Evolutionary conservation across 352 stramenopile genomes (phyloP).

Genomic region (Phytophthora megakarya): DNA sequence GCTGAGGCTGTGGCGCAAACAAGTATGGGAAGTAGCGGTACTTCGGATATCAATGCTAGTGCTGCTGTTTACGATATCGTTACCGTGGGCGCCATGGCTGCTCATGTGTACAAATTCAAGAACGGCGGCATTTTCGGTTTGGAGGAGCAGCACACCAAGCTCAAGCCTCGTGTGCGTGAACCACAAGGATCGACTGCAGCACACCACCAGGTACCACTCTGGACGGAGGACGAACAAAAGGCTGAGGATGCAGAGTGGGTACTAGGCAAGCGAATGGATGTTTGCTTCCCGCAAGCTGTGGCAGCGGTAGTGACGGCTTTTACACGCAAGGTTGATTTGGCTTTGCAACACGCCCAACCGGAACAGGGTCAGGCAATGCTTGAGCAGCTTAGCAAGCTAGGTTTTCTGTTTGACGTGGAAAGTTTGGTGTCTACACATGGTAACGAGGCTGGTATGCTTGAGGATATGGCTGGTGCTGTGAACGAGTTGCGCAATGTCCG

Average conservation of each 20-base stretch:
- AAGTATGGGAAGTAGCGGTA: conserved; percentile 36
- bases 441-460: conserved; percentile 89
- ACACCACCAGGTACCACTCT: conserved; percentile 71
- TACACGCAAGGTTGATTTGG: conserved; percentile 79
- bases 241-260: conserved; percentile 76
- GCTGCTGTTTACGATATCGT: conserved; percentile 82
- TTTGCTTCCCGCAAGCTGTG: conserved; percentile 82
- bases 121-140: conserved; percentile 80
- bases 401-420: conserved; percentile 85
- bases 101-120: conserved; percentile 90
- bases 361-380: conserved; percentile 66
- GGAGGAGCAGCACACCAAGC: conserved; percentile 73
- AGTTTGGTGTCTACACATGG: conserved; percentile 86
- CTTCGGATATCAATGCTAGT: conserved; percentile 33
- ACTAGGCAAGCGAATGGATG: conserved; percentile 83
- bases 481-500: conserved; percentile 83
- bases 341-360: conserved; percentile 55
- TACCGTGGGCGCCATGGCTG: conserved; percentile 86
- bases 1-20: conserved; percentile 46
- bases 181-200: conserved; percentile 45
- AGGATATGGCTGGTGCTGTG: conserved; percentile 84
- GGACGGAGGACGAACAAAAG: conserved; percentile 86
- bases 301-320: conserved; percentile 82
- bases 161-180: conserved; percentile 66
- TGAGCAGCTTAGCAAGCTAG: conserved; percentile 77